These are phyloP conservation scores for Gossypium herbaceum DNA, from an alignment of 345 rosid species.

Conservation along the genomic window DNA sequence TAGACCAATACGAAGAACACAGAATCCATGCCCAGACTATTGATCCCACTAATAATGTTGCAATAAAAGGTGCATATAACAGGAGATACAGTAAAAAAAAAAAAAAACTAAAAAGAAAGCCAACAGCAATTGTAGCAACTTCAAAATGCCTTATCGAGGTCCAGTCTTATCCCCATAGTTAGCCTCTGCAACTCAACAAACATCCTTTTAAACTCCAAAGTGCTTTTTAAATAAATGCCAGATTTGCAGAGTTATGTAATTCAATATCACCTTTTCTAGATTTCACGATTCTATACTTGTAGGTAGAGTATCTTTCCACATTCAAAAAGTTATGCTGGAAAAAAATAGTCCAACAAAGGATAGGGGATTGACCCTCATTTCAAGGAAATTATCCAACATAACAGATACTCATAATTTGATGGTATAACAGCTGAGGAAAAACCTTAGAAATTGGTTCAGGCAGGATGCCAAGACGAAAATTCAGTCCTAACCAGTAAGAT, in stretches of 20 bases:
- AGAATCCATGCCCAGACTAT: neutral
- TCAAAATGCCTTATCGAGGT: neutral
- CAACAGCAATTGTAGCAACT: neutral
- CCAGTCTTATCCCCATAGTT: neutral
- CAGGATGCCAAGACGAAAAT: slow-evolving; percentile 3
- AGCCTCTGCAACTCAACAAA: neutral
- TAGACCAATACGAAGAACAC: neutral
- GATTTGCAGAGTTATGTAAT: neutral
- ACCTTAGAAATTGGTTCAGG: slow-evolving; percentile 3
- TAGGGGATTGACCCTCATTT: neutral
- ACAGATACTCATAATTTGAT: neutral
- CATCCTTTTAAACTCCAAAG: neutral
- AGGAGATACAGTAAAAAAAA: neutral
- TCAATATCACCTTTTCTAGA: neutral
- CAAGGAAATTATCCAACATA: slow-evolving; percentile 1
- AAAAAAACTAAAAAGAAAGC: neutral
- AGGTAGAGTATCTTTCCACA: neutral
- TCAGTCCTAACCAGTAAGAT: slow-evolving; percentile 4
- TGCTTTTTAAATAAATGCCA: neutral
- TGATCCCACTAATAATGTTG: neutral
- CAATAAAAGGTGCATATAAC: neutral
- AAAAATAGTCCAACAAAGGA: neutral
- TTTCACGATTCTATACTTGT: neutral
- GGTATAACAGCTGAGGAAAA: neutral
- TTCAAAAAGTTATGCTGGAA: neutral